These are phyloP conservation scores for Pichia cabralensis DNA, from an alignment of 805 yeast genomes.

Conservation along the genomic window DNA sequence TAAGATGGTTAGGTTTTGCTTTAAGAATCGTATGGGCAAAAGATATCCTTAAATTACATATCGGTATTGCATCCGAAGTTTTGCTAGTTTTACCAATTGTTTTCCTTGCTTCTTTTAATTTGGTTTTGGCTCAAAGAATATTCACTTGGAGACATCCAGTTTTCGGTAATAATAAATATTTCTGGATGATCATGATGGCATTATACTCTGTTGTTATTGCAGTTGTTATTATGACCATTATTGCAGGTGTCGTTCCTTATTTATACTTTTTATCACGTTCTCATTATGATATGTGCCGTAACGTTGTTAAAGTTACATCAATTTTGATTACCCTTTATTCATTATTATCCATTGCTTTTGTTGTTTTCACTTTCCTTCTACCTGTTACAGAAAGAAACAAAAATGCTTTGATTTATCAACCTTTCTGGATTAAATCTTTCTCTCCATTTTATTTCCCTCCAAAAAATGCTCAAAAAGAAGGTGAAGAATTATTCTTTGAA, in stretches of 20 bases:
- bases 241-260: slow-evolving; percentile 54
- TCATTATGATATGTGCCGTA: slow-evolving; percentile 40
- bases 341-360: slow-evolving; percentile 38
- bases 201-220: slow-evolving; percentile 46
- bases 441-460: slow-evolving; percentile 48
- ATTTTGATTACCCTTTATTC: slow-evolving; percentile 42
- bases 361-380: slow-evolving; percentile 41
- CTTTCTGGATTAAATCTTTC: slow-evolving; percentile 72
- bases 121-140: slow-evolving; percentile 60
- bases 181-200: slow-evolving; percentile 40
- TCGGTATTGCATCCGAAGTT: slow-evolving; percentile 50
- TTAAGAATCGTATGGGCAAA: slow-evolving; percentile 50
- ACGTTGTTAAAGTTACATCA: slow-evolving; percentile 43
- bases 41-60: slow-evolving; percentile 33
- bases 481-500: slow-evolving; percentile 16
- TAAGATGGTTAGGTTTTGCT: slow-evolving; percentile 50
- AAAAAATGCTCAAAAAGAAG: slow-evolving; percentile 35
- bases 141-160: slow-evolving; percentile 75
- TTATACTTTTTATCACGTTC: slow-evolving; percentile 39
- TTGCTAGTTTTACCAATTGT: slow-evolving; percentile 49
- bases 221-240: slow-evolving; percentile 57
- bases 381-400: slow-evolving; percentile 45
- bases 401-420: slow-evolving; percentile 47
- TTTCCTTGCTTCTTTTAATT: slow-evolving; percentile 47
- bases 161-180: slow-evolving; percentile 42